Evolutionary conservation across 2,329 filamentous ascomycete species (phyloP).

Genomic region (Parafenestella ontariensis): DNA sequence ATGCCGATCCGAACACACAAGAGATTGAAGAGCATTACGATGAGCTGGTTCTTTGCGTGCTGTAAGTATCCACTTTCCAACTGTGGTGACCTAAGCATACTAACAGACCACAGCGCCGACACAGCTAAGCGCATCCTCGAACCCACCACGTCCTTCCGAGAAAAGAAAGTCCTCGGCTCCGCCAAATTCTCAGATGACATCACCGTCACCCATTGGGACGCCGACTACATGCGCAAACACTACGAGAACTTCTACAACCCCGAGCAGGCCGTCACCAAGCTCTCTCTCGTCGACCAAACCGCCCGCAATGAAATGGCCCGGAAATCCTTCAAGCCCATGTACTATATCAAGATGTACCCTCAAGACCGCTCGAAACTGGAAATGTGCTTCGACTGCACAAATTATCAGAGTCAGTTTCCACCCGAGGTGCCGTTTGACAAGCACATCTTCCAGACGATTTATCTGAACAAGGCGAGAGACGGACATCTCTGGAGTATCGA

Average conservation of each 20-base stretch:
- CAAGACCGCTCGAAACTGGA: slow-evolving; percentile 63
- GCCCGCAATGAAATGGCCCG: slow-evolving; percentile 54
- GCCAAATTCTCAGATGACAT: slow-evolving; percentile 75
- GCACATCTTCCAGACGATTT: slow-evolving; percentile 75
- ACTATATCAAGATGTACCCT: slow-evolving; percentile 68
- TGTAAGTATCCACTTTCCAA: slow-evolving; percentile 38
- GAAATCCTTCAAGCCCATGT: slow-evolving; percentile 68
- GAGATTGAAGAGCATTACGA: slow-evolving; percentile 64
- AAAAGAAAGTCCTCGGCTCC: slow-evolving; percentile 72
- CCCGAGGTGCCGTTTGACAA: slow-evolving; percentile 62
- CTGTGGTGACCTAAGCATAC: background rate
- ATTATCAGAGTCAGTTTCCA: slow-evolving; percentile 75
- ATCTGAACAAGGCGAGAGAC: slow-evolving; percentile 65
- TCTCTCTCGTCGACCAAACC: slow-evolving; percentile 53
- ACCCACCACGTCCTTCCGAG: slow-evolving; percentile 64
- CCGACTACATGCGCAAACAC: slow-evolving; percentile 69
- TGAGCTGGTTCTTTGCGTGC: slow-evolving; percentile 70
- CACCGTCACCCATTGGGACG: slow-evolving; percentile 72
- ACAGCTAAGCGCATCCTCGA: slow-evolving; percentile 66
- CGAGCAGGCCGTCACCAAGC: slow-evolving; percentile 52
- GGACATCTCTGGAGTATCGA: slow-evolving; percentile 65
- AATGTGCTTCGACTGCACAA: slow-evolving; percentile 75
- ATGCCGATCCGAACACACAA: slow-evolving; percentile 50
- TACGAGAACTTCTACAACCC: slow-evolving; percentile 69
- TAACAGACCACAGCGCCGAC: slow-evolving; percentile 51